Percentiles rank a stretch among this genome's conserved stretches.
Evolutionary conservation across 1,284 basidiomycete species (phyloP).

Genomic region (Malassezia slooffiae): DNA sequence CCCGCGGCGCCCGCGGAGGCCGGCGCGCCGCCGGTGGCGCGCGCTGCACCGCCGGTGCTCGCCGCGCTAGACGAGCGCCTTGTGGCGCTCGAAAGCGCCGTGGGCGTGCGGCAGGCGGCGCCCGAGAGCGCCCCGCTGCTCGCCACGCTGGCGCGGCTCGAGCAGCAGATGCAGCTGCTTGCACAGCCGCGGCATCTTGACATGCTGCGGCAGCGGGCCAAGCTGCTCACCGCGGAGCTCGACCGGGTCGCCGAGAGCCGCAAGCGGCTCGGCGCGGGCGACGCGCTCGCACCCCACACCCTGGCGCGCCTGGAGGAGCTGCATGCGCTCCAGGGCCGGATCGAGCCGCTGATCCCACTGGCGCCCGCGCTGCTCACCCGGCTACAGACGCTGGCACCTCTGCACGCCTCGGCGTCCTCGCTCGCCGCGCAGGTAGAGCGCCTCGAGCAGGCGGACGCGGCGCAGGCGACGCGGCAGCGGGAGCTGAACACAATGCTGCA

Average conservation of each 20-base stretch:
- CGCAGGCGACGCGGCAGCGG: conserved; percentile 55
- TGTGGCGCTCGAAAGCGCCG: conserved; percentile 19
- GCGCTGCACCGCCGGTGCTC: background rate
- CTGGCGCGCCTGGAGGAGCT: conserved; percentile 37
- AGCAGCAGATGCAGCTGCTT: conserved; percentile 71
- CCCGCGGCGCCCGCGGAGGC: too few relatives aligned
- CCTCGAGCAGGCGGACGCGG: conserved; percentile 63
- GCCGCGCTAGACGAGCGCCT: conserved; percentile 13
- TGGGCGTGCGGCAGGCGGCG: conserved; percentile 21
- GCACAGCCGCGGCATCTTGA: conserved; percentile 94
- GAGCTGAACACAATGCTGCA: conserved; percentile 62
- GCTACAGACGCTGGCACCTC: conserved; percentile 64
- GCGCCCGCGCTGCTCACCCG: conserved; percentile 81
- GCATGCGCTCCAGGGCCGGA: conserved; percentile 65
- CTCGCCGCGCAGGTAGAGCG: conserved; percentile 56
- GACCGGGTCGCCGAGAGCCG: conserved; percentile 62
- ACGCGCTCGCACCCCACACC: conserved; percentile 48
- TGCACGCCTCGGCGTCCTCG: conserved; percentile 70
- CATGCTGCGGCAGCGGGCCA: conserved; percentile 84
- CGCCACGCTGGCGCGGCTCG: conserved; percentile 67
- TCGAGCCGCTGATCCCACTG: conserved; percentile 76
- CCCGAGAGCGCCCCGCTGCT: conserved; percentile 60
- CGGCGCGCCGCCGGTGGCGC: background rate
- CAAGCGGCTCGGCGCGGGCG: conserved; percentile 42
- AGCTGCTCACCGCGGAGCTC: conserved; percentile 80